These are phyloP conservation scores for Bauhinia variegata DNA, from an alignment of 306 rosid genomes.

Conservation along the genomic window DNA sequence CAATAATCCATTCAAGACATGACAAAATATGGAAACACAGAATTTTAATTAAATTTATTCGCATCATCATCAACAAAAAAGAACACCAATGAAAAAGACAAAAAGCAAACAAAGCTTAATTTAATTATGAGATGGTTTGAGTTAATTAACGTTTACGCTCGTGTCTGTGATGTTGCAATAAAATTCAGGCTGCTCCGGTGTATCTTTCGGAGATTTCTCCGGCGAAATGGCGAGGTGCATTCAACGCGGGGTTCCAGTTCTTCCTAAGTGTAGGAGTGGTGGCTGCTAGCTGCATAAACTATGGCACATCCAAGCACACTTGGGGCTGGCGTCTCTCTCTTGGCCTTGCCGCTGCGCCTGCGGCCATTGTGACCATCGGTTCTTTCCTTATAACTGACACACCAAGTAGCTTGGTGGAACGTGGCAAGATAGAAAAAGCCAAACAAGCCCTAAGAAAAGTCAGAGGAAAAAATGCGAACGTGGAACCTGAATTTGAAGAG, in stretches of 20 bases:
- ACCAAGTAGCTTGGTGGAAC: constrained; percentile 61
- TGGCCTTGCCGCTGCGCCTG: constrained; percentile 65
- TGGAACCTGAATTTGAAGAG: constrained; percentile 53
- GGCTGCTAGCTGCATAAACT: constrained; percentile 60
- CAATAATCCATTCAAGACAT: too few relatives aligned
- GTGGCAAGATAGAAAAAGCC: constrained; percentile 57
- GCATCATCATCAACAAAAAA: too few relatives aligned
- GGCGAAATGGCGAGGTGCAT: constrained; percentile 75
- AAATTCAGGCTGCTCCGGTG: constrained; percentile 60
- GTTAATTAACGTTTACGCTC: too few relatives aligned
- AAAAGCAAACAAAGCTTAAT: too few relatives aligned
- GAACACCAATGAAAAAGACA: too few relatives aligned
- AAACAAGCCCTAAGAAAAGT: constrained; percentile 45
- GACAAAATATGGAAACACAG: too few relatives aligned
- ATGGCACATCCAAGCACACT: constrained; percentile 48
- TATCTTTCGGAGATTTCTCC: constrained; percentile 83
- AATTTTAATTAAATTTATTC: too few relatives aligned
- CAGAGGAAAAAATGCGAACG: constrained; percentile 48
- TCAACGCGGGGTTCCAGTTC: constrained; percentile 71
- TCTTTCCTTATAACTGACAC: constrained; percentile 62
- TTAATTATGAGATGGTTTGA: too few relatives aligned
- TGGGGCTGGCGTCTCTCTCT: constrained; percentile 81
- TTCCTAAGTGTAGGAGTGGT: constrained; percentile 63
- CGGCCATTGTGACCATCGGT: constrained; percentile 51
- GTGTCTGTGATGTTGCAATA: background rate